These are phyloP conservation scores for Boletellus dicymbophilus DNA, from an alignment of 1,284 basidiomycete species.

Conservation along the genomic window DNA sequence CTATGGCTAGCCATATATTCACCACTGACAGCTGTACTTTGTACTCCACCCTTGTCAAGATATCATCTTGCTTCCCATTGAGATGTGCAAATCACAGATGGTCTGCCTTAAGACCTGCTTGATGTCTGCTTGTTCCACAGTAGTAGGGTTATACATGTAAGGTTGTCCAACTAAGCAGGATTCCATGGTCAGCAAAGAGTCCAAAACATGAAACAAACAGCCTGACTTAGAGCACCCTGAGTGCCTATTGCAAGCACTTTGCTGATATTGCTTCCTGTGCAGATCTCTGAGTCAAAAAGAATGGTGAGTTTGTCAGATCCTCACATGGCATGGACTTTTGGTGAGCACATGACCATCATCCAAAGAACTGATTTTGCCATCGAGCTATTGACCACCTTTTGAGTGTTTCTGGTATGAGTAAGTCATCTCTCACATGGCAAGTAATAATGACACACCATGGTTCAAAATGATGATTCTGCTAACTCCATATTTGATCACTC, in stretches of 20 bases:
- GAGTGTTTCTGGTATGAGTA: no score
- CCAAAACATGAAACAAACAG: neutral
- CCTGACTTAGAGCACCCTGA: constrained; percentile 63
- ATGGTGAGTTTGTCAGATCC: constrained; percentile 62
- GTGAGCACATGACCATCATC: constrained; percentile 63
- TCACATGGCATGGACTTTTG: constrained; percentile 61
- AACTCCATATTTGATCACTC: constrained; percentile 64
- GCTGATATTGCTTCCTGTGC: constrained; percentile 76
- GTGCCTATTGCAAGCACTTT: constrained; percentile 76
- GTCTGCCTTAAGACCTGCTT: constrained; percentile 64
- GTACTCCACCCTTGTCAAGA: constrained; percentile 20
- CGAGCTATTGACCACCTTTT: constrained; percentile 79
- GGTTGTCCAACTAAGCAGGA: constrained; percentile 51
- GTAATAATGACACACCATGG: constrained; percentile 53
- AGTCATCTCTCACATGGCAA: neutral
- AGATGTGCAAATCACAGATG: constrained; percentile 63
- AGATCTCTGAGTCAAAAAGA: constrained; percentile 81
- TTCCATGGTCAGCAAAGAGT: neutral
- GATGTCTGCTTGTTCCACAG: constrained; percentile 65
- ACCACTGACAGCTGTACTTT: no score
- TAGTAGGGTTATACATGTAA: constrained; percentile 61
- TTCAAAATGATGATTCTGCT: constrained; percentile 85
- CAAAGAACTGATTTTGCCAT: constrained; percentile 78
- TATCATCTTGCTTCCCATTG: constrained; percentile 46
- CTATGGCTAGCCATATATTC: no score